These are phyloP conservation scores for Silene uniflora DNA, from an alignment of 148 eudicot species.

Conservation along the genomic window DNA sequence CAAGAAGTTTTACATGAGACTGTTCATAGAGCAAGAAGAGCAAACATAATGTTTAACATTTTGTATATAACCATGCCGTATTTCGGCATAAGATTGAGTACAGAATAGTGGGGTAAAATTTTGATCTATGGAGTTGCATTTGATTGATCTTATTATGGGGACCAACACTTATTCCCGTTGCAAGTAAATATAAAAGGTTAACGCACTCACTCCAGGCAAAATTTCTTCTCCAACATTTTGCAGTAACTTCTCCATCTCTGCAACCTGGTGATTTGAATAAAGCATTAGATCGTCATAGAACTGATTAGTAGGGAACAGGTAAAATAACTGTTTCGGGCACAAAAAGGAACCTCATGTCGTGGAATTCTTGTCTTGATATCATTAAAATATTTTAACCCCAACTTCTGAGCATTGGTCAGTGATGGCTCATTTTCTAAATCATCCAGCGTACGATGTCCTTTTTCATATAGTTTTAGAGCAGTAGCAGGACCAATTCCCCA, in stretches of 20 bases:
- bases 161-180: neutral
- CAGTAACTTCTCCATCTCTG: slow-evolving; percentile 77
- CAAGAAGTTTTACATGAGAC: no score
- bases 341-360: slow-evolving; percentile 66
- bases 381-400: slow-evolving; percentile 85
- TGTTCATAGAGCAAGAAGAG: no score
- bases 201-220: slow-evolving; percentile 68
- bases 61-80: neutral
- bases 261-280: slow-evolving; percentile 44
- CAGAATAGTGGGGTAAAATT: neutral
- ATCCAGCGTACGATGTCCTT: slow-evolving; percentile 75
- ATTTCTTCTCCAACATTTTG: slow-evolving; percentile 68
- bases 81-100: neutral
- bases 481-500: slow-evolving; percentile 99
- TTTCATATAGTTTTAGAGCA: slow-evolving; percentile 82
- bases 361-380: slow-evolving; percentile 95
- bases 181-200: slow-evolving; percentile 15
- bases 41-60: no score
- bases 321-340: neutral
- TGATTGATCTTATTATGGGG: neutral
- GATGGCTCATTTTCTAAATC: slow-evolving; percentile 72
- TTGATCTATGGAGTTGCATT: neutral
- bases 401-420: slow-evolving; percentile 58
- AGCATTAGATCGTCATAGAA: slow-evolving; percentile 9
- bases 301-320: slow-evolving; percentile 4